Base-by-base conservation (phyloP, 257 asterid species). In the Rubia yunnanensis region DNA sequence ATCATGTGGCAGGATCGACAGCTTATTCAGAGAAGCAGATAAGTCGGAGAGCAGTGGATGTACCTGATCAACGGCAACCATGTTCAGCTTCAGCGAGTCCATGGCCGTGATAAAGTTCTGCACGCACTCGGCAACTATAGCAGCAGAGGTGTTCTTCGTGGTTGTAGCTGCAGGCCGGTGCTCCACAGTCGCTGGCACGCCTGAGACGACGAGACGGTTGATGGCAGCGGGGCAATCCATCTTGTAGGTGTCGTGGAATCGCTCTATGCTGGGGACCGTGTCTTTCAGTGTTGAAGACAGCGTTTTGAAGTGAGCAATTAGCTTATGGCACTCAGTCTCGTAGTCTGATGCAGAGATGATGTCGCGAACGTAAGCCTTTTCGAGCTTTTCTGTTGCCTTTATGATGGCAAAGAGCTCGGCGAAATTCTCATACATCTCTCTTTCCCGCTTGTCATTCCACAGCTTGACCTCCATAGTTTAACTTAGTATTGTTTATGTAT, bases 151-250 rank as follows among this genome's bases (percentile, higher is more conserved):
- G 1, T 82, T 70, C 13, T 77, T 26, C 5, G 97, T 72, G 39
- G 41, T 46, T 1, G 94, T 82, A 1, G 84, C 79, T 31, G 96
- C 94, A 0, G 85, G 83, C 26, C 96, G 80, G 74, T 92, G 97
- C 85, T 92, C 98, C 7, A 89, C 82, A 0, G 97, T 92, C 64
- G 98, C 98, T n/a, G 97, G 98, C 55, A 89, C 94, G 7, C 98
- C 96, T 4, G 95, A 87, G 32, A 76, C 80, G 28, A 85, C 78
- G 2, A 92, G 97, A 48, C 96, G 84, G 68, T 89, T 89, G 5
- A 89, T 79, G 68, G 96, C 96, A 50, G 97, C 68, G 0, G 76
- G 91, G 68, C 96, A 92, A 62, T 92, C 95, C 96, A 92, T 83
- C 72, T 88, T 87, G 38, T 87, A 87, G 0, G 94, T 89, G 64